Percentiles rank a stretch among this genome's conserved stretches.
Conservation (phyloP, 495 filamentous ascomycete genomes). For the Aspergillus asperescens region DNA sequence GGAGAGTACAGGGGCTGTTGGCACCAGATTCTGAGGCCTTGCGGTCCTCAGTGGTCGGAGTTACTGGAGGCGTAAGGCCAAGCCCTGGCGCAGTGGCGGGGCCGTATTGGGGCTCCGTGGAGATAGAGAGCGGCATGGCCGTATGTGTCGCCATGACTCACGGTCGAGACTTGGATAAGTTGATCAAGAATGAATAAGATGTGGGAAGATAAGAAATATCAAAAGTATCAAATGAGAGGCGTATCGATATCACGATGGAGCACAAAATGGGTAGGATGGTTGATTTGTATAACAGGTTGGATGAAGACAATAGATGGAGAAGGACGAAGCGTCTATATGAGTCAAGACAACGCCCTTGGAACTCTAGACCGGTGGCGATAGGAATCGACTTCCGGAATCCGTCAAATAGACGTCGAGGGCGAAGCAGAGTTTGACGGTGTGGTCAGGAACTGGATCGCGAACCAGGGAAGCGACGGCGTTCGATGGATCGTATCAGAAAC, state of each 20-base stretch:
- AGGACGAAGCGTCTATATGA: background rate
- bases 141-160: constrained; percentile 10
- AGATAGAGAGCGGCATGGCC: constrained; percentile 30
- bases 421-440: background rate
- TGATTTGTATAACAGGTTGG: background rate
- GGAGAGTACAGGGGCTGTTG: constrained; percentile 1
- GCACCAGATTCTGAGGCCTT: constrained; percentile 14
- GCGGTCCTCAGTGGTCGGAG: constrained; percentile 28
- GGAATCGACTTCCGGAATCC: background rate
- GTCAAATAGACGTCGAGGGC: constrained; percentile 1
- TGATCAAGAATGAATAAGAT: background rate
- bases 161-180: background rate
- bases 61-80: constrained; percentile 36
- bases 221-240: background rate
- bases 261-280: background rate
- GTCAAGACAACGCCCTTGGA: background rate
- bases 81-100: constrained; percentile 12
- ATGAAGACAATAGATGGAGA: background rate
- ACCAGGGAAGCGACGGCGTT: constrained; percentile 1
- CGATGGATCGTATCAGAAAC: background rate
- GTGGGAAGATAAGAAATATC: background rate
- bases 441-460: constrained; percentile 2
- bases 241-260: background rate
- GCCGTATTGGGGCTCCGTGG: constrained; percentile 19
- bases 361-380: background rate